Evolutionary conservation across 139 green algal genomes (phyloP), one percentile per base, ranked within the genome.

Genomic region (Chlamydomonas asymmetrica): DNA sequence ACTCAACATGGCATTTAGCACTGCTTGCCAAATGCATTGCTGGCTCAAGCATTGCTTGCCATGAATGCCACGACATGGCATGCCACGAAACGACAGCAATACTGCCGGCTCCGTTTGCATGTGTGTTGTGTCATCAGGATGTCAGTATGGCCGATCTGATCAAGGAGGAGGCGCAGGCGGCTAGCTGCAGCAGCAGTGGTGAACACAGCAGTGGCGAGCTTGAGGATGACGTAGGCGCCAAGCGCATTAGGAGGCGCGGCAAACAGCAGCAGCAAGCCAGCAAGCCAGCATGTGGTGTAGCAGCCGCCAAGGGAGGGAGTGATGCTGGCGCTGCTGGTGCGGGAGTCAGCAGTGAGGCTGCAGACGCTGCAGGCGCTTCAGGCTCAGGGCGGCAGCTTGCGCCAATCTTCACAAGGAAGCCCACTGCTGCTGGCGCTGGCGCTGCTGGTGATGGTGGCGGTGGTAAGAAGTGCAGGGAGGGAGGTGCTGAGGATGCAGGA

Each of bases 181-280:
- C n/a, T n/a, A n/a, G n/a, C n/a, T n/a, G n/a, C n/a, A n/a, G n/a
- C n/a, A n/a, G n/a, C n/a, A n/a, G n/a, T n/a, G n/a, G n/a, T n/a
- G n/a, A n/a, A n/a, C n/a, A n/a, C n/a, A n/a, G n/a, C n/a, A n/a
- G n/a, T n/a, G 60, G 41, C 6, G 60, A 66, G 60, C 23, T 45
- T 9, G 60, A 66, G 60, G 60, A 66, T 40, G 60, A 66, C 7
- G 60, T 5, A 41, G 60, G n/a, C n/a, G n/a, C n/a, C n/a, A 66
- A 7, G 60, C 40, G 60, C 31, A 66, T 8, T 31, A 66, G 29
- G 60, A 39, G n/a, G 31, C 40, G 18, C 18, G 32, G 56, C 23
- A 63, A 29, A 27, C 23, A 27, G 56, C 29, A 37, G 56, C 56
- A 63, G 56, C 22, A 63, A 27, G 22, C 8, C 23, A 29, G 60